phyloP scores from a whole-genome alignment of 805 yeast species.

The Sungouiella thailandica region DNA sequence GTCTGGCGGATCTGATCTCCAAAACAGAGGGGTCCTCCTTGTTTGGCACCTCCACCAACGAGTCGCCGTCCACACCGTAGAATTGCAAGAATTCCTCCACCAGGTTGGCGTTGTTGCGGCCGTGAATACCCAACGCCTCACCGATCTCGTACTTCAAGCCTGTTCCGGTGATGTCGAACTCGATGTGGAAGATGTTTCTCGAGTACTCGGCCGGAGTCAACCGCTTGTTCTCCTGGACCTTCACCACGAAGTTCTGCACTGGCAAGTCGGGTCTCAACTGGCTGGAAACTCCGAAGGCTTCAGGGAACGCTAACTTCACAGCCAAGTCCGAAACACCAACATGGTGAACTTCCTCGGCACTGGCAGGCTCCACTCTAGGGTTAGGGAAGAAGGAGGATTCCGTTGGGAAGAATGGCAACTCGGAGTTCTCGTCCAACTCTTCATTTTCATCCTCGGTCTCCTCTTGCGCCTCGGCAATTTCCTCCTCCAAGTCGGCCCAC shows the following conservation, averaged over 20 bases:
- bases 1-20: slow-evolving; percentile 80
- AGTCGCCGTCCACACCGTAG: slow-evolving; percentile 69
- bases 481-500: slow-evolving; percentile 34
- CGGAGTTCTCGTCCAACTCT: slow-evolving; percentile 15
- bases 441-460: slow-evolving; percentile 19
- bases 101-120: slow-evolving; percentile 63
- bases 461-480: slow-evolving; percentile 25
- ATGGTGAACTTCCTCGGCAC: slow-evolving; percentile 33
- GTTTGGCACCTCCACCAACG: slow-evolving; percentile 65
- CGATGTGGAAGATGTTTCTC: slow-evolving; percentile 94
- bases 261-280: slow-evolving; percentile 87
- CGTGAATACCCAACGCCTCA: slow-evolving; percentile 95
- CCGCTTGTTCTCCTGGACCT: slow-evolving; percentile 87
- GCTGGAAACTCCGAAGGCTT: slow-evolving; percentile 59
- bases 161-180: slow-evolving; percentile 86
- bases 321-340: slow-evolving; percentile 45
- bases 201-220: slow-evolving; percentile 86
- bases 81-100: slow-evolving; percentile 65
- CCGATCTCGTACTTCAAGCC: slow-evolving; percentile 91
- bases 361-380: slow-evolving; percentile 37
- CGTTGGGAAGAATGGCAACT: slow-evolving; percentile 47
- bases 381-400: slow-evolving; percentile 66
- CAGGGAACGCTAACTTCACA: slow-evolving; percentile 72
- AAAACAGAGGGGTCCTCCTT: slow-evolving; percentile 52
- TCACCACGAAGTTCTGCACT: slow-evolving; percentile 76